These are phyloP conservation scores for Phylloporus arenicola DNA, from an alignment of 768 basidiomycete species.

Conservation along the genomic window DNA sequence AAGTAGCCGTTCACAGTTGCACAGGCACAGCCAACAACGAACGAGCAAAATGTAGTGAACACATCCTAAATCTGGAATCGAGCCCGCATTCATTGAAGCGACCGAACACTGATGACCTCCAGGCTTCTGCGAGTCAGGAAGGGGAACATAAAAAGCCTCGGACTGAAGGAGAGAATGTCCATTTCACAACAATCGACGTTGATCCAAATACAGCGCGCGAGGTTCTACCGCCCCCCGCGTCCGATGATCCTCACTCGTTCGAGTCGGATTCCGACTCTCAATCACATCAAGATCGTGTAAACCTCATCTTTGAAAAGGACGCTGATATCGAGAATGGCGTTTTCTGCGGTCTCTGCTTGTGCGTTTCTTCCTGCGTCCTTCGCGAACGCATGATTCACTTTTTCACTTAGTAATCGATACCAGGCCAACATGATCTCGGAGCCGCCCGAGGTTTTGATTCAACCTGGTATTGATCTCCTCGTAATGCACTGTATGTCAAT, in stretches of 20 bases:
- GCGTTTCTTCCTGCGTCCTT: conserved; percentile 22
- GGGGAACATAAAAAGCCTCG: conserved; percentile 19
- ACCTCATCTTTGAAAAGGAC: conserved; percentile 31
- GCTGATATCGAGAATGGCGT: conserved; percentile 25
- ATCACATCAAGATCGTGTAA: conserved; percentile 41
- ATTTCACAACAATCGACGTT: background rate
- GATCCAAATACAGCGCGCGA: background rate
- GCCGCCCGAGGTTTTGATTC: conserved; percentile 25
- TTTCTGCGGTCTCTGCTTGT: conserved; percentile 52
- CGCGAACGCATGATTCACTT: background rate
- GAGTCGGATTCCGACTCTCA: conserved; percentile 21
- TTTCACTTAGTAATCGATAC: conserved; percentile 21
- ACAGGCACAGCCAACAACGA: background rate
- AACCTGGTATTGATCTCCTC: conserved; percentile 37
- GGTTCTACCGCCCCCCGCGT: background rate
- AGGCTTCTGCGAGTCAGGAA: conserved; percentile 3
- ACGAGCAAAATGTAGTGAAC: background rate
- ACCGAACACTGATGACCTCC: conserved; percentile 10
- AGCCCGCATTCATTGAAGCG: conserved; percentile 15
- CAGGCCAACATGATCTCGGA: conserved; percentile 25
- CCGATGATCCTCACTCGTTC: background rate
- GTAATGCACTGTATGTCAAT: conserved; percentile 43
- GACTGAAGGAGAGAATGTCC: conserved; percentile 5
- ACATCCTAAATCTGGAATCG: background rate
- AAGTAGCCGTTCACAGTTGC: background rate